Conservation (phyloP, 192 early-diverging fungal genomes). For the Geranomyces variabilis region DNA sequence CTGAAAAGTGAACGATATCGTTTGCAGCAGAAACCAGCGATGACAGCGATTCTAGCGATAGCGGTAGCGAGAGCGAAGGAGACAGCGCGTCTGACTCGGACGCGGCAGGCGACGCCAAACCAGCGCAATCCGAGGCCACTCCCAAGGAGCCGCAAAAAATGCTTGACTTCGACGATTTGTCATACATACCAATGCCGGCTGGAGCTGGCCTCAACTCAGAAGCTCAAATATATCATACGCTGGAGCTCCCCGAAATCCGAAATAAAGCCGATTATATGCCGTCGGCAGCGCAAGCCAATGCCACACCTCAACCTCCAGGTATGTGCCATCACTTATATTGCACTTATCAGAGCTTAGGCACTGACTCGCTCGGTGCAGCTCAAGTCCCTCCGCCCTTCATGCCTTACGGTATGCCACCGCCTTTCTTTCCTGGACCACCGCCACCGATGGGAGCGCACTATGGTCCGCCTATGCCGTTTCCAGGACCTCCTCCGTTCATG, state of each 20-base stretch:
- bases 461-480: background rate
- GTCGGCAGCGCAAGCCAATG: background rate
- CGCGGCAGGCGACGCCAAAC: background rate
- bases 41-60: slow-evolving; percentile 33
- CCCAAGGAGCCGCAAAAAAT: slow-evolving; percentile 2
- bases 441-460: too few relatives aligned
- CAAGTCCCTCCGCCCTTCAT: background rate
- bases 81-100: slow-evolving; percentile 1
- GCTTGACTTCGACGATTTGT: slow-evolving; percentile 21
- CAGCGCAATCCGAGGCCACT: background rate
- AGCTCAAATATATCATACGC: slow-evolving; percentile 47
- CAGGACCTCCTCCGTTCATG: slow-evolving; percentile 1
- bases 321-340: background rate
- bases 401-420: too few relatives aligned
- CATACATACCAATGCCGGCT: slow-evolving; percentile 38
- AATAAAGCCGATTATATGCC: slow-evolving; percentile 26
- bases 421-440: too few relatives aligned
- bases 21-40: slow-evolving; percentile 13
- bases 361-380: background rate
- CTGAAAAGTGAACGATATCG: background rate
- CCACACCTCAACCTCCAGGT: background rate
- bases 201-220: slow-evolving; percentile 34
- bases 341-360: too few relatives aligned
- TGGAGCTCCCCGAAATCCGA: slow-evolving; percentile 47
- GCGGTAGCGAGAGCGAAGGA: slow-evolving; percentile 24